Base-by-base conservation (phyloP, 768 basidiomycete genomes). In the Glaciozyma antarctica region DNA sequence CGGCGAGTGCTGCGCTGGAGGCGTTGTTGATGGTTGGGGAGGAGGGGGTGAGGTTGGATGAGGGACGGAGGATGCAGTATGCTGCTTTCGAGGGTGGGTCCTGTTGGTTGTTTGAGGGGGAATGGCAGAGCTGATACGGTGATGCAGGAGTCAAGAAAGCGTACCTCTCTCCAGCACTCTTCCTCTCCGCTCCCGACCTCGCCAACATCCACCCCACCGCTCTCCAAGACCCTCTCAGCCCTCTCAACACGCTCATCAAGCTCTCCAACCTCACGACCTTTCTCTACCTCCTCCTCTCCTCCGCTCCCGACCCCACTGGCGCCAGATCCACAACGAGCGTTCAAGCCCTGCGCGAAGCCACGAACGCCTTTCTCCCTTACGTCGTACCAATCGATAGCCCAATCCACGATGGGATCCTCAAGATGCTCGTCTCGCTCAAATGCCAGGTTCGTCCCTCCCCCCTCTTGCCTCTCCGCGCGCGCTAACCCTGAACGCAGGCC, bases 261-360 rank as follows among this genome's bases (percentile, higher is more conserved):
- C 34, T 56, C 4, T 56, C 34, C 1, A 56, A 56, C 55, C 34
- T 56, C 34, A 56, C 55, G 6, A 41, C 55, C 4, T 56, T 56
- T 22, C 55, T 56, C 34, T 56, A 56, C 55, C 55, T n/a, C 55
- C n/a, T 56, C 38, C 55, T 56, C 55, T 38, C 34, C 38, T 22
- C 55, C 8, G 38, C 55, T 4, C 55, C 55, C 12, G 24, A 21
- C 4, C 34, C 34, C n/a, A 34, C 34, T 5, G 55, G 55, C 22
- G 19, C 55, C 3, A 38, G 55, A 7, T 38, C 55, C 22, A 56
- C n/a, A 19, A 12, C 22, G 7, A 34, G 34, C 22, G 34, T 30
- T 6, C 8, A 19, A 19, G 38, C 10, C 16, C 55, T 56, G 22
- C 5, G 32, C 10, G 22, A n/a, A 21, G 55, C 55, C 22, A 19